Conservation (phyloP, 208 protist species). For the Leishmania gerbilli region DNA sequence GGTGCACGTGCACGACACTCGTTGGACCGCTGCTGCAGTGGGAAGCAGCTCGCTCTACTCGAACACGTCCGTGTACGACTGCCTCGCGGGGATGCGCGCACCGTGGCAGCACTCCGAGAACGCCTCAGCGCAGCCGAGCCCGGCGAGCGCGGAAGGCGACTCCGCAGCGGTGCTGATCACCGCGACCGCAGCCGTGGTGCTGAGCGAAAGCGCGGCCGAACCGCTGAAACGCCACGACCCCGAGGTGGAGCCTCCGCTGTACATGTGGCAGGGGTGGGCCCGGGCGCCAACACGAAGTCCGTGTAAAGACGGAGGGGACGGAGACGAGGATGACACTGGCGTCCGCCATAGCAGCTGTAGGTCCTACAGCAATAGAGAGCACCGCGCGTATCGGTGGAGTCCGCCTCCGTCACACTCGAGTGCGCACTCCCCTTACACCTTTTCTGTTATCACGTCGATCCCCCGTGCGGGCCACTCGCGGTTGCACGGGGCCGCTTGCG, state of each 20-base stretch:
- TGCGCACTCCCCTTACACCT: slow-evolving; percentile 2
- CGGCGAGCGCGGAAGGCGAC: neutral
- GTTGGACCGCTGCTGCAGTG: neutral
- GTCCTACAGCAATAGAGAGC: neutral
- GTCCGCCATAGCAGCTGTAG: neutral
- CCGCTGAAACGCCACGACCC: neutral
- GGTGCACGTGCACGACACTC: neutral
- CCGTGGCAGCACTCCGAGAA: slow-evolving; percentile 7
- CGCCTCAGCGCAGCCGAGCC: neutral
- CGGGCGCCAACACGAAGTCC: neutral
- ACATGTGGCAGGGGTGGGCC: neutral
- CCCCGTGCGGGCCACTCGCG: neutral
- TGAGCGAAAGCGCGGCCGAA: neutral
- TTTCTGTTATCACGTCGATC: slow-evolving; percentile 5
- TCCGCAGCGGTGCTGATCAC: neutral
- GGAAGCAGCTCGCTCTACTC: neutral
- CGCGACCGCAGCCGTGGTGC: neutral
- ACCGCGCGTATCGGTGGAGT: neutral
- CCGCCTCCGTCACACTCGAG: neutral
- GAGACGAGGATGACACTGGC: neutral
- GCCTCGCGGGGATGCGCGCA: neutral
- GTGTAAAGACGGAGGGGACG: neutral
- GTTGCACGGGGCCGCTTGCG: neutral
- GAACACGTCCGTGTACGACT: neutral
- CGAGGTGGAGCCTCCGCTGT: neutral